Conservation (phyloP, 179 eudicot species). For the Amaranthus tricolor region DNA sequence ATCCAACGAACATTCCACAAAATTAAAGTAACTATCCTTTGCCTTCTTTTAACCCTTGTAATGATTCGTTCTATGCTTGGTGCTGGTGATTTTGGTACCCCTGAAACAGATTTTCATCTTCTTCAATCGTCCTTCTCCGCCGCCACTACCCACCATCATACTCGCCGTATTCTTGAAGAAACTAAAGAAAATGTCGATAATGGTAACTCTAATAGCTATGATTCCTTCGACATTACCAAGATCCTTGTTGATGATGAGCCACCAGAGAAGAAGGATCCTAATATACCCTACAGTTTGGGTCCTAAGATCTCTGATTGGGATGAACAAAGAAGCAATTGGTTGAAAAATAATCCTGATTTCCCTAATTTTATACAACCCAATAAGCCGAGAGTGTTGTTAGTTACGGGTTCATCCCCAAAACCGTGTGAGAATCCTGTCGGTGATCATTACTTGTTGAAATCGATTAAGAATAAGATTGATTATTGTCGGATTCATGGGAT, state of each 20-base stretch:
- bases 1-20: conserved; percentile 22
- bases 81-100: conserved; percentile 42
- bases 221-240: conserved; percentile 24
- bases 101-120: conserved; percentile 25
- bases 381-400: conserved; percentile 44
- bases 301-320: conserved; percentile 55
- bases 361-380: conserved; percentile 33
- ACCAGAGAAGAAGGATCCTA: conserved; percentile 26
- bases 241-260: conserved; percentile 29
- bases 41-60: conserved; percentile 34
- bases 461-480: conserved; percentile 59
- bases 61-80: conserved; percentile 48
- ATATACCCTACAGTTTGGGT: conserved; percentile 33
- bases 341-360: conserved; percentile 30
- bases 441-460: conserved; percentile 48
- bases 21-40: conserved; percentile 35
- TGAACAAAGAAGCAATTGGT: conserved; percentile 34
- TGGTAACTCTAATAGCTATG: conserved; percentile 24
- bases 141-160: conserved; percentile 9
- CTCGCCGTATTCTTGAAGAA: conserved; percentile 26
- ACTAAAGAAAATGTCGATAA: background rate
- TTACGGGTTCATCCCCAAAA: conserved; percentile 43
- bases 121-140: background rate
- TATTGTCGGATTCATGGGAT: conserved; percentile 49
- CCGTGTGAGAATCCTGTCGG: conserved; percentile 34